Conservation (phyloP, 441 rosid genomes). For the Pelargonium cotyledonis region DNA sequence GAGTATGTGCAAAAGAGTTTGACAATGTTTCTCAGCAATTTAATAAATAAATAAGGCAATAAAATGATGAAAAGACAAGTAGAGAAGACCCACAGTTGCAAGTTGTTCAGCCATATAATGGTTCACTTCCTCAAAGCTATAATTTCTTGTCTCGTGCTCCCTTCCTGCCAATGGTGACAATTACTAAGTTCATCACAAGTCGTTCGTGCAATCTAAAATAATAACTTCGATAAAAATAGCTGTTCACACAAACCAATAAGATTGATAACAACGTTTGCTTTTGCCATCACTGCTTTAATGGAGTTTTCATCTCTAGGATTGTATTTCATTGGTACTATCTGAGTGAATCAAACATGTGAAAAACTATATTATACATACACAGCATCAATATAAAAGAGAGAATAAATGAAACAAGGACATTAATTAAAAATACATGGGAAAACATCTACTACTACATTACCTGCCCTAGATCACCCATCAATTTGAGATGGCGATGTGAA, state of each 20-base stretch:
- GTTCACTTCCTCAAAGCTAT: slow-evolving; percentile 89
- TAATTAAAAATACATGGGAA: slow-evolving; percentile 1
- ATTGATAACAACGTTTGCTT: slow-evolving; percentile 95
- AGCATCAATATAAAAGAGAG: neutral
- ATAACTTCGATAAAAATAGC: neutral
- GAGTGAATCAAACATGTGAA: slow-evolving; percentile 22
- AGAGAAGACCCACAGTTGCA: slow-evolving; percentile 49
- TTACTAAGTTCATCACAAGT: neutral
- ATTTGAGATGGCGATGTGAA: slow-evolving; percentile 77
- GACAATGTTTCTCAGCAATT: neutral
- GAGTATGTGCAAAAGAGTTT: neutral
- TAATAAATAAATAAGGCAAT: neutral
- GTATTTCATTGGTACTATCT: slow-evolving; percentile 93
- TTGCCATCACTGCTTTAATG: slow-evolving; percentile 96
- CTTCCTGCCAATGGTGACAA: slow-evolving; percentile 42
- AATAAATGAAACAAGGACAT: neutral
- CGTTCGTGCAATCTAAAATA: neutral
- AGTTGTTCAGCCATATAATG: slow-evolving; percentile 76
- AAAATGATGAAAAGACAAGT: neutral
- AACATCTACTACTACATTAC: slow-evolving; percentile 29
- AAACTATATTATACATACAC: neutral
- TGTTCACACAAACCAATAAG: slow-evolving; percentile 59
- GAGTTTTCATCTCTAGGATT: slow-evolving; percentile 88
- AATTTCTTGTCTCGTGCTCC: slow-evolving; percentile 89
- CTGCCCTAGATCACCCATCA: slow-evolving; percentile 99